Evolutionary conservation across 2,329 filamentous ascomycete species (phyloP).

Genomic region (Magnaporthales sp.): DNA sequence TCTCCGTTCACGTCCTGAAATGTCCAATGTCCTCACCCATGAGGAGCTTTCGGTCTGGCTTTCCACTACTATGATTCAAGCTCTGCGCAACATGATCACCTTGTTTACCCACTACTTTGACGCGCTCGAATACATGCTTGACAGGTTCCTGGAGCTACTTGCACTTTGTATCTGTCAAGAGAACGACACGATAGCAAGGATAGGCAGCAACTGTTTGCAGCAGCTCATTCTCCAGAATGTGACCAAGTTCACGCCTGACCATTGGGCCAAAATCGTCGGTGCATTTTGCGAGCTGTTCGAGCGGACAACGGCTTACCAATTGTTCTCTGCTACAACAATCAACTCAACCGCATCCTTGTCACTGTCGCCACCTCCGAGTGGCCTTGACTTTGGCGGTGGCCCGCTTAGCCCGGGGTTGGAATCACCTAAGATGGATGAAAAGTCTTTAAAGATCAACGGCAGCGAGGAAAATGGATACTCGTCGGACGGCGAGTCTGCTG

Average conservation of each 20-base stretch:
- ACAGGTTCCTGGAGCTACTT: constrained; percentile 89
- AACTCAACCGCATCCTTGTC: constrained; percentile 36
- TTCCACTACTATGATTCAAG: constrained; percentile 98
- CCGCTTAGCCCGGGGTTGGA: constrained; percentile 33
- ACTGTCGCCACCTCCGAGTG: constrained; percentile 42
- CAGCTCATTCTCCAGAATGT: constrained; percentile 96
- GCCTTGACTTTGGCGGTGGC: constrained; percentile 37
- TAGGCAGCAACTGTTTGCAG: constrained; percentile 96
- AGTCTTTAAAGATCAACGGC: constrained; percentile 54
- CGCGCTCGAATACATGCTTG: constrained; percentile 92
- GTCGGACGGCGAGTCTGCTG: constrained; percentile 14
- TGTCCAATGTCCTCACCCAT: constrained; percentile 89
- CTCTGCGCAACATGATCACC: constrained; percentile 94
- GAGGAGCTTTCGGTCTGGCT: constrained; percentile 98
- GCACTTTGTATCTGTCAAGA: constrained; percentile 97
- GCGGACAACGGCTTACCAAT: constrained; percentile 84
- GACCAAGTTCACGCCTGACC: constrained; percentile 73
- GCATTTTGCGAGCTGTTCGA: constrained; percentile 95
- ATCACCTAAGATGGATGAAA: constrained; percentile 35
- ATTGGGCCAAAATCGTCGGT: constrained; percentile 92
- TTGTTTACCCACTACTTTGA: constrained; percentile 99
- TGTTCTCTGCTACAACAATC: constrained; percentile 75
- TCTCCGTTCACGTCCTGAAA: constrained; percentile 88
- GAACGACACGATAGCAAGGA: constrained; percentile 95
- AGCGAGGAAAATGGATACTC: constrained; percentile 30